These are phyloP conservation scores for Pseudogymnoascus sp. DNA, from an alignment of 2,329 filamentous ascomycete genomes.

Conservation along the genomic window DNA sequence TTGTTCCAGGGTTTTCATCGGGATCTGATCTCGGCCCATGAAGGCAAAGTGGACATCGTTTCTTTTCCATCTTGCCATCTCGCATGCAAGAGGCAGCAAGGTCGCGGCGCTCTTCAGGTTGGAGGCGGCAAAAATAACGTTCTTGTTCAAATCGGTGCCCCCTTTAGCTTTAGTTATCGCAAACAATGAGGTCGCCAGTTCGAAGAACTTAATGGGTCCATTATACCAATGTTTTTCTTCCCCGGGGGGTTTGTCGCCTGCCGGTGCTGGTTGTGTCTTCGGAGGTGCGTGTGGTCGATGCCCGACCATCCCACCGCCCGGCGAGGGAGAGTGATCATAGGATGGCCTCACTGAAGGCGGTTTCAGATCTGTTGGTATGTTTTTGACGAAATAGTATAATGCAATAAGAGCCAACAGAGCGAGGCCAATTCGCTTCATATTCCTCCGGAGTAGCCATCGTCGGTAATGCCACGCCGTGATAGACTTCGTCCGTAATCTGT, in stretches of 20 bases:
- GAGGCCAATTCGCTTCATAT: slow-evolving; percentile 43
- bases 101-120: slow-evolving; percentile 63
- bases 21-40: slow-evolving; percentile 63
- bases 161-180: slow-evolving; percentile 47
- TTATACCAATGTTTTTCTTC: slow-evolving; percentile 45
- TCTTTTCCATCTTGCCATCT: slow-evolving; percentile 62
- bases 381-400: slow-evolving; percentile 56
- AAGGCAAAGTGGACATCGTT: slow-evolving; percentile 78
- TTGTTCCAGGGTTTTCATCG: slow-evolving; percentile 58
- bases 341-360: slow-evolving; percentile 20
- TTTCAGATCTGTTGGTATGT: slow-evolving; percentile 46
- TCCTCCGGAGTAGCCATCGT: slow-evolving; percentile 42
- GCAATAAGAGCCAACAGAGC: slow-evolving; percentile 39
- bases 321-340: slow-evolving; percentile 23
- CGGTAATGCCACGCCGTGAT: slow-evolving; percentile 26
- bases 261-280: slow-evolving; percentile 6
- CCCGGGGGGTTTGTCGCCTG: slow-evolving; percentile 18
- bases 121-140: slow-evolving; percentile 72
- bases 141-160: slow-evolving; percentile 46
- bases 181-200: slow-evolving; percentile 56
- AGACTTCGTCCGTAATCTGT: slow-evolving; percentile 31
- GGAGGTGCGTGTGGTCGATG: slow-evolving; percentile 8
- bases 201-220: slow-evolving; percentile 60
- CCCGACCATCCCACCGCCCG: neutral
- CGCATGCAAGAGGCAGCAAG: slow-evolving; percentile 74